Evolutionary conservation across 257 asterid genomes (phyloP), one percentile per base, ranked within the genome.

Genomic region (Penstemon barbatus): DNA sequence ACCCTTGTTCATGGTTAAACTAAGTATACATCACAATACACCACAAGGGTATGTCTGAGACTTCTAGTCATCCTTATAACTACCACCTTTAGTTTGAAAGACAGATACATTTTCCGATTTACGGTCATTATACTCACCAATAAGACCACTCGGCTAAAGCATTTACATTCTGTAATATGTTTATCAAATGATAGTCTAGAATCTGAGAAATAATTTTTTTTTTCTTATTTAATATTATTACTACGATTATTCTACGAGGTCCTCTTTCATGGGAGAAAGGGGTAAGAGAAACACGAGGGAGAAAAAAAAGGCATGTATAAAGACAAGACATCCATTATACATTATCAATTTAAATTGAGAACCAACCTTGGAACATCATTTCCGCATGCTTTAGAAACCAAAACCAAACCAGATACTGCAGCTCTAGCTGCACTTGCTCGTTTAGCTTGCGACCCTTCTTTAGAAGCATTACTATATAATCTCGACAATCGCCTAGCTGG

Each of bases 321-420:
- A 25, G 11, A 46, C 51, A 46, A 46, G 10, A 46, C 51, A 8
- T 46, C 10, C 51, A 15, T 9, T 15, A 49, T 8, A 49, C 54
- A 12, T 12, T 13, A 49, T 44, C 43, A 41, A 18, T 4, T 40
- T 44, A 7, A 15, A 41, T 61, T 19, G 45, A 43, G 6, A 56
- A 64, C 44, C 49, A 61, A 93, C 96, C 99, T 87, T 7, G 96
- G 82, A 54, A 91, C 97, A 70, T 94, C 99, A 53, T 90, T 87
- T 69, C 99, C 97, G 50, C 99, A 94, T 25, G 97, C 89, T 82
- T 85, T 94, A 56, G 97, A 85, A 77, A 94, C 96, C 74, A 91
- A 75, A 72, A 91, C 81, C 56, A 94, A 72, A 19, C 99, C 99
- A 10, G 97, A 91, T 46, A 89, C 75, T 13, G 84, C 85, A 71